Conservation (phyloP, 305 asterid genomes). For the Fraxinus greggii region DNA sequence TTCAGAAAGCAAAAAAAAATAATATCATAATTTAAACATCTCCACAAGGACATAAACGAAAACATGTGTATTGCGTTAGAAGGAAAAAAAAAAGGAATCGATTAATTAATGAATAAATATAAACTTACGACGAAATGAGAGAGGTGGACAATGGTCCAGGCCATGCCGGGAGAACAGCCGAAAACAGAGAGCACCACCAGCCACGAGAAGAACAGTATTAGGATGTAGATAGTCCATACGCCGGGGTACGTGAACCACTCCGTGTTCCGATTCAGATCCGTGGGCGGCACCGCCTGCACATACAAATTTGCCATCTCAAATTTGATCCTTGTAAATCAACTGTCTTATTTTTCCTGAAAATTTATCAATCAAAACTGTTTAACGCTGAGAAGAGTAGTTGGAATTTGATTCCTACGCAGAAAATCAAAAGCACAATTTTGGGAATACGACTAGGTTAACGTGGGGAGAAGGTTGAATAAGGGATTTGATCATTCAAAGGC, state of each 20-base stretch:
- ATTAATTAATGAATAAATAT: not conserved
- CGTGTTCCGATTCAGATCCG: constrained; percentile 4
- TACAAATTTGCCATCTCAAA: not conserved
- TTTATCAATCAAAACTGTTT: not conserved
- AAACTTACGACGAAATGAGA: not conserved
- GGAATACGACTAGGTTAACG: not conserved
- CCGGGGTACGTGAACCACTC: constrained; percentile 1
- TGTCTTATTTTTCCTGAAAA: not conserved
- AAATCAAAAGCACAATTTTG: not conserved
- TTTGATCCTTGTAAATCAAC: not conserved
- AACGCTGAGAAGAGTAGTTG: not conserved
- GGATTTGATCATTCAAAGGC: not conserved
- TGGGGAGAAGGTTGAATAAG: not conserved
- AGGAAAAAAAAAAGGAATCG: not conserved
- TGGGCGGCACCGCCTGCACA: not conserved
- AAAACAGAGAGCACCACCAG: not conserved
- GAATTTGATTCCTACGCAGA: not conserved
- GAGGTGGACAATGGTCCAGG: not conserved
- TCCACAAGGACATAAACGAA: not conserved
- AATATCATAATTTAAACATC: not conserved
- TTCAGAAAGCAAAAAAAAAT: not conserved
- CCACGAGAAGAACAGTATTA: not conserved
- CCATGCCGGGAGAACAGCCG: not conserved
- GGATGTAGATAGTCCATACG: not conserved
- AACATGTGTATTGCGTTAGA: not conserved